Evolutionary conservation across 2,329 filamentous ascomycete genomes (phyloP), one percentile per base, ranked within the genome.

Genomic region (Phaeosphaeriaceae sp.): DNA sequence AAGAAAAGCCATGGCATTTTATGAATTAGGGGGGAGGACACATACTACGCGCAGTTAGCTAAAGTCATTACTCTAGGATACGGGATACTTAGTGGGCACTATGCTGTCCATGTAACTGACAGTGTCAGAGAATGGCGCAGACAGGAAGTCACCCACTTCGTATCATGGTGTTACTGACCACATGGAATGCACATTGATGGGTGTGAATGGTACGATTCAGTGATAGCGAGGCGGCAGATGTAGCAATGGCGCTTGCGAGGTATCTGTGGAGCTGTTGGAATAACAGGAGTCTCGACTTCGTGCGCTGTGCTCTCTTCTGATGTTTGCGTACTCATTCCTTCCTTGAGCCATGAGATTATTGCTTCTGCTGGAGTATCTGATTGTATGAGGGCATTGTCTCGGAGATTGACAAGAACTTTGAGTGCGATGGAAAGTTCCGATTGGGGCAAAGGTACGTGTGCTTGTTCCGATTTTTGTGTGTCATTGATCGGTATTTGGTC

Each of bases 141-240:
- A 27, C 9, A 27, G 25, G 9, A 27, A 9, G 25, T 27, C 25
- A 9, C 25, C 25, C 25, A 9, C 25, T 27, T 27, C 25, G 9
- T 27, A 27, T 27, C 9, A 4, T 4, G 25, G 25, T 27, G n/a
- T 9, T 27, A 9, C 25, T 27, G 5, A 11, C 53, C 53, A 44
- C 59, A 61, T 7, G 59, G 53, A 7, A 61, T 51, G n/a, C 58
- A 61, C 46, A 61, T 47, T 6, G 52, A 51, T 6, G 58, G 52
- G 4, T 61, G 58, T 27, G 52, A 20, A 22, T 52, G 53, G 24
- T 56, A 51, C 24, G 52, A 19, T 5, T 22, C 52, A 15, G 31
- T 40, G 21, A 61, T 44, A n/a, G 27, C 33, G 15, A 58, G 22
- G 20, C 58, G 58, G 22, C 55, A 61, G 11, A 61, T 58, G 45